phyloP scores from a whole-genome alignment of 768 basidiomycete species.

The Serendipita indica region DNA sequence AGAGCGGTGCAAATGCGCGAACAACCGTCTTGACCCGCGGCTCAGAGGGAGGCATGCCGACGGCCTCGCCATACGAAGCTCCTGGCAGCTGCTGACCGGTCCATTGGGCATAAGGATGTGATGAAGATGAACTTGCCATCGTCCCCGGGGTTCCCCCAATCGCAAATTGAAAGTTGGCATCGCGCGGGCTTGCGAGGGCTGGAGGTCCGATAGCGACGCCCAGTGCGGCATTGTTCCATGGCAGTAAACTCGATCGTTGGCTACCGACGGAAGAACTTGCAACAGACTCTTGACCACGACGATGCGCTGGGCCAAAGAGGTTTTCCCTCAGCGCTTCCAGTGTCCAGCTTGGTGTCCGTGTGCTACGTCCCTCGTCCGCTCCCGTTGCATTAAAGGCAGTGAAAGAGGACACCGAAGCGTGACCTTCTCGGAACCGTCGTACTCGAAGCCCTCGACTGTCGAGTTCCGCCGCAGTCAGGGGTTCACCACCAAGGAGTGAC shows the following conservation, averaged over 20 bases:
- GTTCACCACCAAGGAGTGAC: slow-evolving; percentile 4
- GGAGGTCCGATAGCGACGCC: background rate
- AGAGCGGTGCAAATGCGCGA: slow-evolving; percentile 42
- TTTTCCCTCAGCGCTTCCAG: slow-evolving; percentile 9
- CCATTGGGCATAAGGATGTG: background rate
- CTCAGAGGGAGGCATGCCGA: background rate
- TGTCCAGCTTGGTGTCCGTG: slow-evolving; percentile 4
- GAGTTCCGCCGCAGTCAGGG: background rate
- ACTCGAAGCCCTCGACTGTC: background rate
- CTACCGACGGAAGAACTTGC: slow-evolving; percentile 2
- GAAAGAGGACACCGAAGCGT: slow-evolving; percentile 3
- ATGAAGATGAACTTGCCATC: background rate
- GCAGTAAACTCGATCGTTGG: background rate
- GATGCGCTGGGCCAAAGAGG: slow-evolving; percentile 1
- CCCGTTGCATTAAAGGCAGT: background rate
- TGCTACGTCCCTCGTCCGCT: background rate
- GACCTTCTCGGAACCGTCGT: slow-evolving; percentile 1
- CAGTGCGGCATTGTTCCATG: background rate
- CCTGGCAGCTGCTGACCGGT: background rate
- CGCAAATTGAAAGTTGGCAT: slow-evolving; percentile 7
- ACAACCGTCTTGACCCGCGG: background rate
- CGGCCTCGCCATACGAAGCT: background rate
- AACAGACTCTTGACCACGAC: slow-evolving; percentile 2
- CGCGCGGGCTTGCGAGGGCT: slow-evolving; percentile 5
- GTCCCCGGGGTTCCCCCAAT: background rate